phyloP scores from a whole-genome alignment of 495 filamentous ascomycete genomes.

The Sordaria brevicollis region DNA sequence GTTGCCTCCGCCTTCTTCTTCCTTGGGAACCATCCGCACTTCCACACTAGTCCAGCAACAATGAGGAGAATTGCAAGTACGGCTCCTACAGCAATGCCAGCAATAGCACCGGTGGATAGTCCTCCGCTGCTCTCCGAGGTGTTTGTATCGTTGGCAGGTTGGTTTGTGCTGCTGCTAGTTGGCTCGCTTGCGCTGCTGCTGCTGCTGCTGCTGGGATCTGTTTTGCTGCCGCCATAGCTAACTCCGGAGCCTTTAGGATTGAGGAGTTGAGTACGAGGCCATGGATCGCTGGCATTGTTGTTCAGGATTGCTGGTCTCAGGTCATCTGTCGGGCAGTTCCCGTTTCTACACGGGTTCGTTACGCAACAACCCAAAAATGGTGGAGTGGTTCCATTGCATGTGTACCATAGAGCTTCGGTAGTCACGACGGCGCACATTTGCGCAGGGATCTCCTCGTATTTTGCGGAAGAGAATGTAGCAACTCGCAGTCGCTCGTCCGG shows the following conservation, averaged over 20 bases:
- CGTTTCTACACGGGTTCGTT: conserved; percentile 15
- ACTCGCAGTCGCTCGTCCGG: conserved; percentile 8
- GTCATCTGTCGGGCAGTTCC: conserved; percentile 11
- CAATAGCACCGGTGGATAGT: conserved; percentile 6
- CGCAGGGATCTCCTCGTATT: conserved; percentile 8
- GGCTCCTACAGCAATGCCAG: conserved; percentile 5
- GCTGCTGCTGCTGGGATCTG: not conserved
- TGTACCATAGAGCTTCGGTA: conserved; percentile 18
- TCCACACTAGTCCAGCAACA: conserved; percentile 1
- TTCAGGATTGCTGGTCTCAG: conserved; percentile 17
- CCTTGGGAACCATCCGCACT: conserved; percentile 1
- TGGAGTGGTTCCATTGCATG: conserved; percentile 14
- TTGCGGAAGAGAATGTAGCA: conserved; percentile 14
- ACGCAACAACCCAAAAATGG: conserved; percentile 27
- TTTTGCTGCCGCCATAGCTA: not conserved
- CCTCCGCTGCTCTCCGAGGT: not conserved
- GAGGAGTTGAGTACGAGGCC: not conserved
- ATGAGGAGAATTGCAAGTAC: not conserved
- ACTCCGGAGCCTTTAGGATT: not conserved
- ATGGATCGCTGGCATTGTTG: not conserved
- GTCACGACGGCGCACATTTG: conserved; percentile 8
- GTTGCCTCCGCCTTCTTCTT: not conserved
- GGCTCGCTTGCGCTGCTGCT: not conserved
- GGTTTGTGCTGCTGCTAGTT: not conserved
- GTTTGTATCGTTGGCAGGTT: not conserved